These are phyloP conservation scores for Aquilaria agallochum DNA, from an alignment of 441 rosid species.

Conservation along the genomic window DNA sequence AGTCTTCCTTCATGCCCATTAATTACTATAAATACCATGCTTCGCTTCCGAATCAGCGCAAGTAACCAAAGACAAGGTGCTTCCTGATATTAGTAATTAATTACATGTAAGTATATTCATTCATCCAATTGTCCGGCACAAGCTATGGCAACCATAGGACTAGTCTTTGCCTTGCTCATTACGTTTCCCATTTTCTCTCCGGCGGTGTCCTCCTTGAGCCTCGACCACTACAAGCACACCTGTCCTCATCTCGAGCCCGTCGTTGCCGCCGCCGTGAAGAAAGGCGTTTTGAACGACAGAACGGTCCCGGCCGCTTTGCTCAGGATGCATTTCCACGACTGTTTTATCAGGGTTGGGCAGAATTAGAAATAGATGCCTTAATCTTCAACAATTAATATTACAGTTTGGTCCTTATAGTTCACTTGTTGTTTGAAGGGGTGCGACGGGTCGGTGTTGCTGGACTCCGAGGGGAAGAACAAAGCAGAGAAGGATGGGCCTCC, in stretches of 20 bases:
- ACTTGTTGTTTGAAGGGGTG: constrained; percentile 39
- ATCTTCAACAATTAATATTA: too few species aligned
- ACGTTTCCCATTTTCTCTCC: constrained; percentile 18
- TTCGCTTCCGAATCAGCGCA: constrained; percentile 7
- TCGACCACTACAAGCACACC: constrained; percentile 43
- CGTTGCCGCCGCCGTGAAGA: constrained; percentile 37
- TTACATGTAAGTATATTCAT: too few species aligned
- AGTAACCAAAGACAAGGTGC: not conserved
- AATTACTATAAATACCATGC: constrained; percentile 13
- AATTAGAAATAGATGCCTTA: too few species aligned
- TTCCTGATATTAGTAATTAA: constrained; percentile 3
- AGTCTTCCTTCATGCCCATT: not conserved
- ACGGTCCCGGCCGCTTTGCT: constrained; percentile 64
- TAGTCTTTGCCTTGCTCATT: constrained; percentile 18
- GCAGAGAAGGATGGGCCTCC: constrained; percentile 80
- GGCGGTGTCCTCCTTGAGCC: constrained; percentile 41
- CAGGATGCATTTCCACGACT: constrained; percentile 72
- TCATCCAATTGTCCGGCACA: not conserved
- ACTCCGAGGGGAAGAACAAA: constrained; percentile 43
- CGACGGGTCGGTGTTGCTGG: constrained; percentile 60
- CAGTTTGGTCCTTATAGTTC: too few species aligned
- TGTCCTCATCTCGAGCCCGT: constrained; percentile 47
- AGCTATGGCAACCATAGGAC: constrained; percentile 22
- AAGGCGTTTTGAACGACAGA: constrained; percentile 44
- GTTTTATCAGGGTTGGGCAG: constrained; percentile 47